Percentiles rank a stretch among this genome's conserved stretches.
Evolutionary conservation across 2,329 filamentous ascomycete genomes (phyloP).

Genomic region (Colletotrichum musae): DNA sequence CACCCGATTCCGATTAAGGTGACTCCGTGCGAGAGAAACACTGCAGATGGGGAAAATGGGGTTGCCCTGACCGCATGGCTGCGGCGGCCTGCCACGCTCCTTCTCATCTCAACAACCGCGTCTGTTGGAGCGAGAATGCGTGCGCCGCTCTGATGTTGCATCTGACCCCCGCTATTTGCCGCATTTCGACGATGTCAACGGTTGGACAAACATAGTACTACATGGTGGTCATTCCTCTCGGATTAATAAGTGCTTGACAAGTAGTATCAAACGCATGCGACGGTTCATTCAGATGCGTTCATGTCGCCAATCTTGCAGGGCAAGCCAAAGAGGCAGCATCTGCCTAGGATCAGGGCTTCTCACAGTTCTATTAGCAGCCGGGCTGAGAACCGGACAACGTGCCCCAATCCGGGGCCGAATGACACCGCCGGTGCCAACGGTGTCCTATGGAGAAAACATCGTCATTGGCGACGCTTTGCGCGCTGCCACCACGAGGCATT

Average conservation of each 20-base stretch:
- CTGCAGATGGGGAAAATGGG: not conserved
- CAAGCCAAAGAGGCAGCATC: conserved; percentile 16
- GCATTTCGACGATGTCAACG: not conserved
- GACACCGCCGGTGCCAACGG: conserved; percentile 21
- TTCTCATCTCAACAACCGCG: conserved; percentile 9
- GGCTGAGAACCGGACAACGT: conserved; percentile 29
- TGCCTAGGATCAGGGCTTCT: conserved; percentile 25
- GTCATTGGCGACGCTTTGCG: conserved; percentile 4
- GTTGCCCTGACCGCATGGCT: conserved; percentile 15
- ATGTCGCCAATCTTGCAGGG: conserved; percentile 33
- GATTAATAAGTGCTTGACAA: not conserved
- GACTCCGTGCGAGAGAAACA: conserved; percentile 16
- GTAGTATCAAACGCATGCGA: conserved; percentile 15
- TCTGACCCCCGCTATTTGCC: not conserved
- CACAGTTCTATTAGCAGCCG: conserved; percentile 5
- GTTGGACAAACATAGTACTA: too few species aligned
- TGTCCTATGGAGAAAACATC: conserved; percentile 11
- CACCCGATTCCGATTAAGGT: conserved; percentile 18
- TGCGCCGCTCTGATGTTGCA: not conserved
- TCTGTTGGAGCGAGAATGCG: not conserved
- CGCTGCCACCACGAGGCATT: not conserved
- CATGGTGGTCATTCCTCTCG: not conserved
- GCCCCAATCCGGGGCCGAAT: conserved; percentile 30
- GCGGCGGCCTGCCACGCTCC: not conserved
- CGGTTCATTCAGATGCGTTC: conserved; percentile 16